phyloP scores from a whole-genome alignment of 108 stramenopile species.

The Nannochloropsis gaditana region DNA sequence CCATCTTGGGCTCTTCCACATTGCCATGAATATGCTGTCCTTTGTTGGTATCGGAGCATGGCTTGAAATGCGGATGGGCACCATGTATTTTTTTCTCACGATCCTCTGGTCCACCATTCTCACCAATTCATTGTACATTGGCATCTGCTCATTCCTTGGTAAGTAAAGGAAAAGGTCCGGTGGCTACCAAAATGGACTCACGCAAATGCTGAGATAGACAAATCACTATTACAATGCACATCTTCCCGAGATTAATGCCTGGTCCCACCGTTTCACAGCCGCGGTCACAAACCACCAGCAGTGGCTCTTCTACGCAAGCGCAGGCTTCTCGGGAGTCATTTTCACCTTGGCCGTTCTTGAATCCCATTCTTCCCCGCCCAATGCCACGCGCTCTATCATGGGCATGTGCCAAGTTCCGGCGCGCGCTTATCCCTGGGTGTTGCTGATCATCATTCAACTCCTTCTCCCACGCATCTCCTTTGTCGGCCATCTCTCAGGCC shows the following conservation, averaged over 20 bases:
- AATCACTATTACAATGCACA: neutral
- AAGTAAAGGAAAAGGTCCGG: neutral
- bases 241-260: neutral
- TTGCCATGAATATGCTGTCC: constrained; percentile 55
- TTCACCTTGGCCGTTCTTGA: constrained; percentile 49
- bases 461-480: constrained; percentile 49
- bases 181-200: neutral
- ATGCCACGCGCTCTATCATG: constrained; percentile 35
- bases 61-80: constrained; percentile 31
- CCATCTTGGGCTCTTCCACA: constrained; percentile 45
- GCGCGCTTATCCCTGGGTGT: constrained; percentile 46
- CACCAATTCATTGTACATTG: constrained; percentile 22
- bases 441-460: constrained; percentile 46
- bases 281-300: neutral
- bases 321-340: constrained; percentile 51
- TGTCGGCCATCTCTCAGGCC: constrained; percentile 53
- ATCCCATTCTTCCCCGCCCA: constrained; percentile 22
- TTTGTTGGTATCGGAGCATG: constrained; percentile 38
- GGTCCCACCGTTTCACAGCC: neutral
- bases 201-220: neutral
- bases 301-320: neutral
- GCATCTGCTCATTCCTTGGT: neutral
- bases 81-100: constrained; percentile 24
- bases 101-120: constrained; percentile 41
- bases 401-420: constrained; percentile 49